Conservation (phyloP, 495 filamentous ascomycete genomes). For the Penicillium turbatum region DNA sequence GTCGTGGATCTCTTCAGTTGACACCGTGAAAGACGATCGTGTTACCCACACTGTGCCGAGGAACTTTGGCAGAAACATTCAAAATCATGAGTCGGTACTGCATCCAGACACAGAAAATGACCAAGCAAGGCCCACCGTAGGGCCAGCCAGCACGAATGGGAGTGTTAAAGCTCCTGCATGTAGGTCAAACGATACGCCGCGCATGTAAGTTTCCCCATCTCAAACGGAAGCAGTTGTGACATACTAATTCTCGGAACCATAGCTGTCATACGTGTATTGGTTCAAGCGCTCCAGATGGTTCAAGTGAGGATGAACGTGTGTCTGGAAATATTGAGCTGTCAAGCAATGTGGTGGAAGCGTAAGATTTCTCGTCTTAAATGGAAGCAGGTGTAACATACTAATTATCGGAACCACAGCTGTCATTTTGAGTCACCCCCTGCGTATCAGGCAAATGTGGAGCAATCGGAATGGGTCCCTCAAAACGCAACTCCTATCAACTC, state of each 20-base stretch:
- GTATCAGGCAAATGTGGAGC: too few relatives aligned
- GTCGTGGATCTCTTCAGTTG: neutral
- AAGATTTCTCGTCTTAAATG: too few relatives aligned
- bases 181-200: neutral
- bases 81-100: neutral
- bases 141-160: neutral
- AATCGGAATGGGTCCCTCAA: too few relatives aligned
- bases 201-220: neutral
- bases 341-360: too few relatives aligned
- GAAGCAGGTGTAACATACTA: too few relatives aligned
- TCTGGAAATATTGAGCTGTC: too few relatives aligned
- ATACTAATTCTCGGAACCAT: neutral
- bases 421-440: too few relatives aligned
- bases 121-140: neutral
- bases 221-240: neutral
- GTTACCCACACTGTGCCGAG: neutral
- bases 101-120: neutral
- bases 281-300: too few relatives aligned
- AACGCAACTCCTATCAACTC: too few relatives aligned
- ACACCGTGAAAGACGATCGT: too few relatives aligned
- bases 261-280: neutral
- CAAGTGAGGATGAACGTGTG: too few relatives aligned
- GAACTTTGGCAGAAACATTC: constrained; percentile 2
- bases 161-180: neutral
- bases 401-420: too few relatives aligned